A percentile compares a stretch with the other conserved stretches of the same genome.
Conservation (phyloP, 108 stramenopile species). For the Nitzschia palea region DNA sequence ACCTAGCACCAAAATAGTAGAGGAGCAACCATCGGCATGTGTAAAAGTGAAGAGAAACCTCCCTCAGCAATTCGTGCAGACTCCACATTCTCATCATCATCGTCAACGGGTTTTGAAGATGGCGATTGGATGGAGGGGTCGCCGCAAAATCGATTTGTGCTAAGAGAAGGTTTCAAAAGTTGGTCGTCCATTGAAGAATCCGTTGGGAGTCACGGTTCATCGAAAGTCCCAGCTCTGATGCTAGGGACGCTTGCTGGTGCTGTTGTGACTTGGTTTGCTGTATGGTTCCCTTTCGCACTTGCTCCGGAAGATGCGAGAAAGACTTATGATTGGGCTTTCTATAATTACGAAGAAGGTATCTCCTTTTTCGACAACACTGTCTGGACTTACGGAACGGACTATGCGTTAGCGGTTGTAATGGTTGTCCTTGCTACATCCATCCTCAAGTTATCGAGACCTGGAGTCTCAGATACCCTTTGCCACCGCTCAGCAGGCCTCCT, state of each 20-base stretch:
- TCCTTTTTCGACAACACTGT: conserved; percentile 74
- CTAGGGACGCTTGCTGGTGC: neutral
- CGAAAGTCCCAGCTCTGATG: too few relatives aligned
- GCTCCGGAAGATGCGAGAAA: conserved; percentile 33
- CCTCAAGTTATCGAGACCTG: neutral
- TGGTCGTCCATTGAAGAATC: too few relatives aligned
- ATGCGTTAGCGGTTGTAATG: conserved; percentile 67
- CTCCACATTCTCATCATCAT: neutral
- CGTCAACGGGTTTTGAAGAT: neutral
- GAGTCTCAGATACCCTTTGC: conserved; percentile 10
- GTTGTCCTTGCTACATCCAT: conserved; percentile 23
- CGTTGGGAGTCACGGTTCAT: too few relatives aligned
- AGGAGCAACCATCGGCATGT: neutral
- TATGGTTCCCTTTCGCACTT: conserved; percentile 54
- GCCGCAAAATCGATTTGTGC: too few relatives aligned
- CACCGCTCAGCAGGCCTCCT: conserved; percentile 37
- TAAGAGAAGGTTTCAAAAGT: too few relatives aligned
- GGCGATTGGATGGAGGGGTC: neutral
- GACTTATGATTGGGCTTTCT: conserved; percentile 60
- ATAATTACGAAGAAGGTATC: conserved; percentile 44
- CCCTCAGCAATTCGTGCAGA: neutral
- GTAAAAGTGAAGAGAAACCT: neutral
- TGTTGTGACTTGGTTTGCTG: conserved; percentile 2
- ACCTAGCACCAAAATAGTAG: too few relatives aligned
- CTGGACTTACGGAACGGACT: conserved; percentile 88